Percentiles rank a stretch among this genome's conserved stretches.
These are phyloP conservation scores for Coemansia sp. DNA, from an alignment of 192 early-diverging fungal species.

Conservation along the genomic window DNA sequence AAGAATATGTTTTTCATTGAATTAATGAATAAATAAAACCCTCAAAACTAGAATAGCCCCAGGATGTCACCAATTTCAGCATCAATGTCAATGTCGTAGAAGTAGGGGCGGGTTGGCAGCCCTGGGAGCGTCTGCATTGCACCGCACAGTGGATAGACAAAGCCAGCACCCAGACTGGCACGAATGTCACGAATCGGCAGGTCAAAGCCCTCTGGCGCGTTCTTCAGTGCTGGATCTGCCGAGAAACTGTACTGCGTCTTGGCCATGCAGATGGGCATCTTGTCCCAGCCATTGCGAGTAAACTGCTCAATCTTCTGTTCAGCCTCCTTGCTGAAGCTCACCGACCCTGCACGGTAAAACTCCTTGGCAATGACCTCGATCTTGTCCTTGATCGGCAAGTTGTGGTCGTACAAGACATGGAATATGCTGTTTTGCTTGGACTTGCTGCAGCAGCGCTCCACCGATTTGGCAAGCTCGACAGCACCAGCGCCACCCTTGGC, in stretches of 20 bases:
- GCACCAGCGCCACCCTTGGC: conserved; percentile 91
- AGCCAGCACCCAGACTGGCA: conserved; percentile 94
- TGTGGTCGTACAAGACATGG: conserved; percentile 85
- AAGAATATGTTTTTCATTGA: background rate
- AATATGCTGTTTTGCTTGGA: conserved; percentile 53
- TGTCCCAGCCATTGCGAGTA: conserved; percentile 80
- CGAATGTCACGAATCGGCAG: conserved; percentile 95
- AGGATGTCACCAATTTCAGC: conserved; percentile 75
- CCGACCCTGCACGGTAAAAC: conserved; percentile 94
- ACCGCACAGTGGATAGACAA: conserved; percentile 94
- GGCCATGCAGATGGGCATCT: conserved; percentile 97
- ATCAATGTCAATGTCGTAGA: conserved; percentile 95
- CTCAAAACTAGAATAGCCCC: conserved; percentile 77
- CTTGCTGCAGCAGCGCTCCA: conserved; percentile 46
- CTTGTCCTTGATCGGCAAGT: conserved; percentile 79
- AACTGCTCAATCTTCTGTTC: conserved; percentile 86
- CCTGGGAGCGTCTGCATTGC: conserved; percentile 99
- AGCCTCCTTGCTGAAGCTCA: conserved; percentile 82
- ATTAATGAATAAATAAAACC: conserved; percentile 5
- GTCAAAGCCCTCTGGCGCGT: conserved; percentile 87
- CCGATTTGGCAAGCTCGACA: conserved; percentile 80
- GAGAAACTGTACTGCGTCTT: conserved; percentile 96
- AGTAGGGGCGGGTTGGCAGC: conserved; percentile 91
- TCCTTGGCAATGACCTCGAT: conserved; percentile 89
- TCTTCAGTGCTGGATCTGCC: conserved; percentile 89